Evolutionary conservation across 2,329 filamentous ascomycete species (phyloP).

Genomic region (Saccharata proteae): DNA sequence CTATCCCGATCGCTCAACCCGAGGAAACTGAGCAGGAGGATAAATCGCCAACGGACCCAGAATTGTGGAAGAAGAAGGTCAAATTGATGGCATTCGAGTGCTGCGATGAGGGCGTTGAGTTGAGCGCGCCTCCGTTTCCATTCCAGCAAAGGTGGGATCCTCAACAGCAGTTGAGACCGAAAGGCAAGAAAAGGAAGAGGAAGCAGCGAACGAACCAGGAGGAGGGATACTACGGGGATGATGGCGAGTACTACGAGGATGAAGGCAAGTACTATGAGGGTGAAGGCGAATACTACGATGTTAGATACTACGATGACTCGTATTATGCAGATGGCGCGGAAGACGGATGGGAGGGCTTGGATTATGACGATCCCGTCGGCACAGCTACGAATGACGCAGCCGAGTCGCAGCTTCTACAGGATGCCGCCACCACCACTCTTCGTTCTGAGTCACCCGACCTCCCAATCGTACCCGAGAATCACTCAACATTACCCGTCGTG

Average conservation of each 20-base stretch:
- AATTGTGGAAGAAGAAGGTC: constrained; percentile 65
- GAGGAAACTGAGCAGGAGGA: constrained; percentile 11
- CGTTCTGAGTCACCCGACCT: too few species aligned
- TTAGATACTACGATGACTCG: constrained; percentile 21
- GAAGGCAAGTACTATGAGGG: constrained; percentile 31
- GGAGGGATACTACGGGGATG: constrained; percentile 17
- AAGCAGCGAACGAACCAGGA: constrained; percentile 24
- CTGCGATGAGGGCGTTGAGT: constrained; percentile 37
- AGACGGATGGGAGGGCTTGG: not conserved
- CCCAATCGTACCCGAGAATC: constrained; percentile 35
- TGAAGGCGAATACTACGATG: constrained; percentile 18
- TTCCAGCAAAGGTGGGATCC: constrained; percentile 84
- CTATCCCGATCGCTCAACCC: constrained; percentile 7
- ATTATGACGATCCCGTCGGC: not conserved
- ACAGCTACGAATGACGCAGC: constrained; percentile 17
- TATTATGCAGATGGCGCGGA: too few species aligned
- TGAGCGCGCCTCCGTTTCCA: constrained; percentile 74
- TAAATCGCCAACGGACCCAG: constrained; percentile 22
- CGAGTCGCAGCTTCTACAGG: constrained; percentile 16
- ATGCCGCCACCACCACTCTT: constrained; percentile 12
- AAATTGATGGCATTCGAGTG: constrained; percentile 74
- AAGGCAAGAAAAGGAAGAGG: constrained; percentile 45
- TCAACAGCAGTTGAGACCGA: constrained; percentile 50
- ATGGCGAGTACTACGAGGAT: constrained; percentile 14
- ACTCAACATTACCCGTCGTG: constrained; percentile 50